Evolutionary conservation across 805 yeast species (phyloP).

Genomic region (Metahyphopichia silvanorum): DNA sequence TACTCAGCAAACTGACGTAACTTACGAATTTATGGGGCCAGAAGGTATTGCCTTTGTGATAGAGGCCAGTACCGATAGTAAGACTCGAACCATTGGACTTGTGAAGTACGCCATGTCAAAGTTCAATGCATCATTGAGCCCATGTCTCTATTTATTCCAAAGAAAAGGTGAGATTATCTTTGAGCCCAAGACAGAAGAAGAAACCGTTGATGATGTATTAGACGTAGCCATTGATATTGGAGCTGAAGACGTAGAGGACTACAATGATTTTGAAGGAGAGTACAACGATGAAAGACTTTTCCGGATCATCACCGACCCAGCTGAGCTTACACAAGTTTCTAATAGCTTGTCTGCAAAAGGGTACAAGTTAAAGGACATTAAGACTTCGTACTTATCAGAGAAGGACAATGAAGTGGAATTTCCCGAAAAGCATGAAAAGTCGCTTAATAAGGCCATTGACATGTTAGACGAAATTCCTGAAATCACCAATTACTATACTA

Average conservation of each 20-base stretch:
- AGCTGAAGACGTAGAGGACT: constrained; percentile 72
- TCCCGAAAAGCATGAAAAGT: constrained; percentile 48
- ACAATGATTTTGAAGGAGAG: constrained; percentile 39
- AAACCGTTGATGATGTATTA: constrained; percentile 60
- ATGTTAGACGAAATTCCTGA: constrained; percentile 79
- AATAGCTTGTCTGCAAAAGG: constrained; percentile 48
- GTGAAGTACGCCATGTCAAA: constrained; percentile 75
- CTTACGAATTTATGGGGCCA: constrained; percentile 90
- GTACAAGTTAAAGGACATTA: constrained; percentile 66
- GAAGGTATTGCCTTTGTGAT: constrained; percentile 85
- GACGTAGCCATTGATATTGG: constrained; percentile 77
- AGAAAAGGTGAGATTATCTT: constrained; percentile 70
- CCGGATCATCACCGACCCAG: constrained; percentile 60
- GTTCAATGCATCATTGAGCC: constrained; percentile 66
- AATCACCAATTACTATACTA: constrained; percentile 75
- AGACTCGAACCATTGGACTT: constrained; percentile 71
- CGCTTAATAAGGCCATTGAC: constrained; percentile 54
- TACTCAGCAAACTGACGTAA: constrained; percentile 46
- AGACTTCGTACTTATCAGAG: constrained; percentile 64
- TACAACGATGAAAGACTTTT: constrained; percentile 29
- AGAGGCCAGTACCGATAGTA: constrained; percentile 87
- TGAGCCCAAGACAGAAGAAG: constrained; percentile 31
- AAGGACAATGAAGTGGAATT: constrained; percentile 57
- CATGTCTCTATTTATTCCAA: constrained; percentile 75
- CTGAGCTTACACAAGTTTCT: constrained; percentile 60